phyloP scores from a whole-genome alignment of 768 basidiomycete genomes.

The Hebeloma cylindrosporum region DNA sequence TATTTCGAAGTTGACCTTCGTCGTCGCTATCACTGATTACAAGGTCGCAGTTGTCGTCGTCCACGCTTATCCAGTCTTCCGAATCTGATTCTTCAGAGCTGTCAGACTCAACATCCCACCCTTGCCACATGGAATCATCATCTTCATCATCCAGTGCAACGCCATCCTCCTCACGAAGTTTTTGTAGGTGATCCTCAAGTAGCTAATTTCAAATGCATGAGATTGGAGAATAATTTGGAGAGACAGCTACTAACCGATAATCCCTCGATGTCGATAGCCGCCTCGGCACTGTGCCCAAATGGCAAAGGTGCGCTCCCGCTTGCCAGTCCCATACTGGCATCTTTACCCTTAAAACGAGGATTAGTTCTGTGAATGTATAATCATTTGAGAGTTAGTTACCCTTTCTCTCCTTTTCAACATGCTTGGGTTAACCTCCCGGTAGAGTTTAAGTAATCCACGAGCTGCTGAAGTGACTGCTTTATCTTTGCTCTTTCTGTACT shows the following conservation, averaged over 20 bases:
- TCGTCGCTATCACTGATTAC: slow-evolving; percentile 89
- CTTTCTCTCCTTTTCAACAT: slow-evolving; percentile 88
- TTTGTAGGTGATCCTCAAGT: slow-evolving; percentile 82
- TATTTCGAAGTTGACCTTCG: slow-evolving; percentile 45
- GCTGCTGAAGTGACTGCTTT: slow-evolving; percentile 91
- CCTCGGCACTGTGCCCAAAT: slow-evolving; percentile 77
- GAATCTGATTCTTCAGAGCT: slow-evolving; percentile 54
- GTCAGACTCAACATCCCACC: slow-evolving; percentile 86
- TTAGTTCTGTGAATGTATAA: slow-evolving; percentile 11
- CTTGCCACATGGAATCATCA: slow-evolving; percentile 76
- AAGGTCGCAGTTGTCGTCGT: slow-evolving; percentile 67
- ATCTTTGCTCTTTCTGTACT: slow-evolving; percentile 93
- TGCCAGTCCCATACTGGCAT: slow-evolving; percentile 76
- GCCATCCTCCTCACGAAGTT: slow-evolving; percentile 66
- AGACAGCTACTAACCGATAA: slow-evolving; percentile 58
- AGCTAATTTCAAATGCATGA: slow-evolving; percentile 48
- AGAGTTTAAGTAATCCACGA: slow-evolving; percentile 83
- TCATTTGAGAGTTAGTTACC: slow-evolving; percentile 39
- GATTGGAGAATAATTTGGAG: slow-evolving; percentile 1
- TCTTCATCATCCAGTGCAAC: slow-evolving; percentile 46
- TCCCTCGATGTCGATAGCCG: slow-evolving; percentile 86
- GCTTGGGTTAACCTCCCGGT: slow-evolving; percentile 93
- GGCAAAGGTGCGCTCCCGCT: slow-evolving; percentile 66
- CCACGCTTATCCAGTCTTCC: slow-evolving; percentile 83
- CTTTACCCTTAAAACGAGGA: slow-evolving; percentile 75